Evolutionary conservation across 2,329 filamentous ascomycete genomes (phyloP), one percentile per base, ranked within the genome.

Genomic region (Trichophyton rubrum): DNA sequence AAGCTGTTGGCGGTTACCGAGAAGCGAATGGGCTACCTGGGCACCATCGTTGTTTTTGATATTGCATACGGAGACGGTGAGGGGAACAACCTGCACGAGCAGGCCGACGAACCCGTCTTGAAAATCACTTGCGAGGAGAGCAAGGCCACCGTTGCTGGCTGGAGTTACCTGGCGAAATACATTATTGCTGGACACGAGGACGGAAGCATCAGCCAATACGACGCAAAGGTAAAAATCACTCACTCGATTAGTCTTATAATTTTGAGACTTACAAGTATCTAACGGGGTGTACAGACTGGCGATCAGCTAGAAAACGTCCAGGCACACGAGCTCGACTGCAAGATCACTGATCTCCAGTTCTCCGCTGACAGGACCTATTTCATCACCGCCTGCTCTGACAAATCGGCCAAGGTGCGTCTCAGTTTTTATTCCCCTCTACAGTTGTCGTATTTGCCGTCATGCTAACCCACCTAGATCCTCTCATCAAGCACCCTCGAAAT

Each of bases 181-280:
- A 99, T 99, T 77, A 95, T 99, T 73, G 89, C 92, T 62, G 91
- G 91, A 66, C 93, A 99, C 78, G 93, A 97, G 77, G 92, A 99
- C 75, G 93, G 93, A 70, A 91, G 87, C 66, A 83, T 99, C 64
- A 92, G 89, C 66, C 83, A 86, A 71, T 99, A 90, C 75, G 92
- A 99, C 76, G 88, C 84, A 67, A 96, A 97, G 86, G 85, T 85
- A 77, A 30, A n/a, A 4, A 53, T 15, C 9, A 38, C 33, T 38
- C 33, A 38, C 33, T 38, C 33, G 2, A 13, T 11, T 38, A 3
- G 3, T 13, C 9, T 30, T 57, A 22, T 27, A 27, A 17, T 56
- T 8, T 30, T 15, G 22, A 3, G 11, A 9, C 13, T 38, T 13
- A 13, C 15, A 11, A 30, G 11, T 17, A 24, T 24, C 60, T 62